A percentile compares a stretch with the other conserved stretches of the same genome.
phyloP scores from a whole-genome alignment of 2,329 filamentous ascomycete species.

The Diaporthe helianthi region DNA sequence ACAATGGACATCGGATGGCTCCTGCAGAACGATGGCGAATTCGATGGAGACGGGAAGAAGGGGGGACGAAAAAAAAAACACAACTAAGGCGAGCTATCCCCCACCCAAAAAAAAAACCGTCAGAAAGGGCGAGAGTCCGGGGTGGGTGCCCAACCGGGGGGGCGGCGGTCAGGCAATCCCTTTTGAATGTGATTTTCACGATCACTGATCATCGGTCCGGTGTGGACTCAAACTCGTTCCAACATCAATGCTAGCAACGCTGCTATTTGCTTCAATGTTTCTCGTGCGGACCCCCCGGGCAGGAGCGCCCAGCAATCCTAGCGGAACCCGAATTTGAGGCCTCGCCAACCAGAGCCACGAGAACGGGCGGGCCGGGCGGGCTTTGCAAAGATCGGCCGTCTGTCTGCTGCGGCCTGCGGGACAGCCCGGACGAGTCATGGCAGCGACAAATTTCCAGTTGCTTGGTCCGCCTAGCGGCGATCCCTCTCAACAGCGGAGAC shows the following conservation, averaged over 20 bases:
- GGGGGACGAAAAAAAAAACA: too few relatives aligned
- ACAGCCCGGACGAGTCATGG: slow-evolving; percentile 16
- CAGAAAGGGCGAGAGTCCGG: background rate
- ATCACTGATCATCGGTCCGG: slow-evolving; percentile 12
- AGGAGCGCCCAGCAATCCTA: slow-evolving; percentile 5
- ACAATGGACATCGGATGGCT: background rate
- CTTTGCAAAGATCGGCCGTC: slow-evolving; percentile 1
- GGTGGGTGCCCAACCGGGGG: background rate
- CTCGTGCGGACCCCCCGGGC: slow-evolving; percentile 14
- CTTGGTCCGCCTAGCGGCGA: background rate
- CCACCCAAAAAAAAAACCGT: too few relatives aligned
- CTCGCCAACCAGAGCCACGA: slow-evolving; percentile 22
- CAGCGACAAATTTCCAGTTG: slow-evolving; percentile 3
- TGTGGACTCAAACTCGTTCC: background rate
- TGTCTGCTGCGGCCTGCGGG: too few relatives aligned
- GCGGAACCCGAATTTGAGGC: slow-evolving; percentile 20
- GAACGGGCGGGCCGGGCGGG: background rate
- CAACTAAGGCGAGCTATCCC: too few relatives aligned
- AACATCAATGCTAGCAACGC: too few relatives aligned
- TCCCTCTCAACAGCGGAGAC: background rate
- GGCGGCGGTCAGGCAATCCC: slow-evolving; percentile 13
- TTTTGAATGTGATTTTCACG: slow-evolving; percentile 21
- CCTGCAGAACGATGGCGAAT: background rate
- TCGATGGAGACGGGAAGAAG: slow-evolving; percentile 1
- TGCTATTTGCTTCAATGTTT: too few relatives aligned